Conservation (phyloP, 1,284 basidiomycete genomes). For the Irpex lacteus region DNA sequence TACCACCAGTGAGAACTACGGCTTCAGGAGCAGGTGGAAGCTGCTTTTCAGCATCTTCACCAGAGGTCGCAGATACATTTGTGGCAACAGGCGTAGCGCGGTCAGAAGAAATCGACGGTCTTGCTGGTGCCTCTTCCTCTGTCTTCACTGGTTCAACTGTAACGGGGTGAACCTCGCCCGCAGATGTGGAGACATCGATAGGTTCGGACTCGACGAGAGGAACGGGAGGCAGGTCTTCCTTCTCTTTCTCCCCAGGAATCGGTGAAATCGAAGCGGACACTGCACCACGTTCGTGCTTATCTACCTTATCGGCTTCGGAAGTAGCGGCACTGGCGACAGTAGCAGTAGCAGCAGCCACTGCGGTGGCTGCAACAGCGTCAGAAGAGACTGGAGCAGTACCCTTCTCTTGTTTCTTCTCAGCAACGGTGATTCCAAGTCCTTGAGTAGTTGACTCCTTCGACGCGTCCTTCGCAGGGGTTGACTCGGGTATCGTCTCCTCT, state of each 20-base stretch:
- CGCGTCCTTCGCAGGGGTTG: not conserved
- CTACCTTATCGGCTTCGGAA: not conserved
- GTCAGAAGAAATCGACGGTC: conserved; percentile 18
- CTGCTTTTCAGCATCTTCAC: conserved; percentile 12
- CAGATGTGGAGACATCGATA: not conserved
- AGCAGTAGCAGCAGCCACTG: not conserved
- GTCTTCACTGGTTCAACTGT: conserved; percentile 22
- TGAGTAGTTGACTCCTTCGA: not conserved
- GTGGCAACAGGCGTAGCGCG: conserved; percentile 9
- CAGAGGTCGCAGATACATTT: conserved; percentile 1
- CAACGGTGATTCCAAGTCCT: not conserved
- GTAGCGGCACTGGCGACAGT: not conserved
- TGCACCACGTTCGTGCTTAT: not conserved
- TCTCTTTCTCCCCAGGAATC: not conserved
- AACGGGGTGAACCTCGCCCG: conserved; percentile 11
- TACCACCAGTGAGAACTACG: conserved; percentile 35
- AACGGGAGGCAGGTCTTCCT: conserved; percentile 23
- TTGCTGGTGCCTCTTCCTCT: conserved; percentile 20
- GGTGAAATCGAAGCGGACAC: not conserved
- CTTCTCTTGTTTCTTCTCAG: not conserved
- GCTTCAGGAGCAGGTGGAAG: conserved; percentile 32
- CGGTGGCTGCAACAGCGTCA: not conserved
- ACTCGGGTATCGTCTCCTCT: conserved; percentile 40
- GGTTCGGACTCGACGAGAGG: conserved; percentile 23
- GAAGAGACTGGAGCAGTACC: not conserved